Evolutionary conservation across 2,329 filamentous ascomycete species (phyloP).

Genomic region (Phaeosphaeria sp.): DNA sequence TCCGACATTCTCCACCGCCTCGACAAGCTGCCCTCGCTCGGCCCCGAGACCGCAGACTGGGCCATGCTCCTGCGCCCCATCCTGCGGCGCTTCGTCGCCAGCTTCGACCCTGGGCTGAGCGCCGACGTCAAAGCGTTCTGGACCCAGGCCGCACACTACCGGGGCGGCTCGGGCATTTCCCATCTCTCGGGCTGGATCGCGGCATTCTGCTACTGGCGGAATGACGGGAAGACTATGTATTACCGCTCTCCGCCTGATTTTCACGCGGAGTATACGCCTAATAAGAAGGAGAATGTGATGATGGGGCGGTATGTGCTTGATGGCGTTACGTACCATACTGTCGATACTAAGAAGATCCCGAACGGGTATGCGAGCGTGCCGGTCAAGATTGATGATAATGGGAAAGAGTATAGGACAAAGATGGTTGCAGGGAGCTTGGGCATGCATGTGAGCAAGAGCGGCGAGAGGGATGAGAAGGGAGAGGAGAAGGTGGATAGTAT

Average conservation of each 20-base stretch:
- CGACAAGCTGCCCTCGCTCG: slow-evolving; percentile 17
- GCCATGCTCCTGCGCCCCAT: slow-evolving; percentile 15
- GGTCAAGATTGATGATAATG: slow-evolving; percentile 18
- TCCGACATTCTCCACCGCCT: slow-evolving; percentile 19
- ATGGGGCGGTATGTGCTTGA: slow-evolving; percentile 1
- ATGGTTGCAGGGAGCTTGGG: slow-evolving; percentile 21
- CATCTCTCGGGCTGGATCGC: slow-evolving; percentile 26
- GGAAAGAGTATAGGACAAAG: slow-evolving; percentile 6
- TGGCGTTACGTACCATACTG: slow-evolving; percentile 6
- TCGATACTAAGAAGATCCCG: slow-evolving; percentile 13
- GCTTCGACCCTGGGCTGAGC: slow-evolving; percentile 9
- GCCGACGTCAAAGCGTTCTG: slow-evolving; percentile 14
- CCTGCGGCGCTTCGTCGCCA: slow-evolving; percentile 15
- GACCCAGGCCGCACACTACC: slow-evolving; percentile 11
- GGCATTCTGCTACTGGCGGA: slow-evolving; percentile 28
- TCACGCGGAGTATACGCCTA: background rate
- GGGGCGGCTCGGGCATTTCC: background rate
- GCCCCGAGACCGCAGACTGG: slow-evolving; percentile 12
- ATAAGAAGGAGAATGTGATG: background rate
- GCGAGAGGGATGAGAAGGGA: background rate
- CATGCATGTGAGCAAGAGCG: slow-evolving; percentile 11
- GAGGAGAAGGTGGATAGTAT: slow-evolving; percentile 13
- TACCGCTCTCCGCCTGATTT: background rate
- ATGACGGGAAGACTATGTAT: slow-evolving; percentile 12
- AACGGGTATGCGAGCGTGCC: slow-evolving; percentile 13